Evolutionary conservation across 1,284 basidiomycete species (phyloP).

Genomic region (Ceratobasidium sp.): DNA sequence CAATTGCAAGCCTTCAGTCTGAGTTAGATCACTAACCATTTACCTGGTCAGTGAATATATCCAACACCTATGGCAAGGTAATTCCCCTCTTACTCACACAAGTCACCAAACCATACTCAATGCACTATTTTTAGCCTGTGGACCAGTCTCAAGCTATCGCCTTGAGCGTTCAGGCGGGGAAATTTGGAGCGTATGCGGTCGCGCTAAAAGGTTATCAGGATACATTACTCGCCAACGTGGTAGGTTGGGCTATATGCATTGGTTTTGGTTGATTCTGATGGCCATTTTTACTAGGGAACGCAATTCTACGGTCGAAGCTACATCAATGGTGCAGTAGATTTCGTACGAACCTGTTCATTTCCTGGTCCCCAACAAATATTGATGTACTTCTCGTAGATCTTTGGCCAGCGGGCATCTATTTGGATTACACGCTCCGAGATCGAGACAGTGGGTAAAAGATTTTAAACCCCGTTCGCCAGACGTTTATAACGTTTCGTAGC

Average conservation of each 20-base stretch:
- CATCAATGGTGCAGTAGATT: slow-evolving; percentile 45
- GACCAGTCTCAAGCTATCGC: slow-evolving; percentile 45
- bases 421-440: slow-evolving; percentile 43
- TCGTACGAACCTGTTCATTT: slow-evolving; percentile 16
- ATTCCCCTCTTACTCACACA: too few relatives aligned
- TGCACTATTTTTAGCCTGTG: slow-evolving; percentile 23
- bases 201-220: slow-evolving; percentile 39
- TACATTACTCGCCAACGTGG: slow-evolving; percentile 36
- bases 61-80: slow-evolving; percentile 44
- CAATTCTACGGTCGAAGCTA: slow-evolving; percentile 44
- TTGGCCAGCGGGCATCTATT: slow-evolving; percentile 42
- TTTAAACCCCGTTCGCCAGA: neutral
- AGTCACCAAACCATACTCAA: neutral
- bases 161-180: slow-evolving; percentile 43
- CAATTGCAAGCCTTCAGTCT: neutral
- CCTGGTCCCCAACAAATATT: neutral
- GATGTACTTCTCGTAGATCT: slow-evolving; percentile 29
- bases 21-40: neutral
- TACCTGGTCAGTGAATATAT: slow-evolving; percentile 42
- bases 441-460: slow-evolving; percentile 33
- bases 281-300: slow-evolving; percentile 36
- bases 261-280: neutral
- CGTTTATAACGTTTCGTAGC: slow-evolving; percentile 21
- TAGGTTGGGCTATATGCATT: neutral
- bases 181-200: slow-evolving; percentile 37